phyloP scores from a whole-genome alignment of 176 grass and related monocot species.

The Aechmea fasciata region DNA sequence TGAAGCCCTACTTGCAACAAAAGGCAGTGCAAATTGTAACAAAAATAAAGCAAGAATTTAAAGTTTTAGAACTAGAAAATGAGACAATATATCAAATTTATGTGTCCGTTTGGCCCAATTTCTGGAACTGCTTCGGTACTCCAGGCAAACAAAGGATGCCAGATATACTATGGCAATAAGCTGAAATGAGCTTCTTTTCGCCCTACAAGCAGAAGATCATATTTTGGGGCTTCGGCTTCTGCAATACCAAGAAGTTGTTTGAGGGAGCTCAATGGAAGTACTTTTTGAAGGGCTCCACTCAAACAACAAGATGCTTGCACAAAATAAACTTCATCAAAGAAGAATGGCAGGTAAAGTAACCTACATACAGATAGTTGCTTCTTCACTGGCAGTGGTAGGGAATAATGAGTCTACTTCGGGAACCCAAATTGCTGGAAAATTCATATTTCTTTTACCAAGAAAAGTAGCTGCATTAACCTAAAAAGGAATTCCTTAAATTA shows the following conservation, averaged over 20 bases:
- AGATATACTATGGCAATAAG: no score
- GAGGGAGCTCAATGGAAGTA: no score
- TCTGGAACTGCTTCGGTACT: no score
- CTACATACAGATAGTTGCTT: slow-evolving; percentile 34
- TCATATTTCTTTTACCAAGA: slow-evolving; percentile 23
- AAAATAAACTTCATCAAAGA: neutral
- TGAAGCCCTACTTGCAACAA: slow-evolving; percentile 29
- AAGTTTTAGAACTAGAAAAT: neutral
- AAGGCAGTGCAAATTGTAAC: neutral
- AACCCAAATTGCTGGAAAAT: slow-evolving; percentile 18
- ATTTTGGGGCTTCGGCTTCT: no score
- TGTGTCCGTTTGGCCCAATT: no score
- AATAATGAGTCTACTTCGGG: slow-evolving; percentile 30
- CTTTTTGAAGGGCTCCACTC: no score
- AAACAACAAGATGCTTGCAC: neutral
- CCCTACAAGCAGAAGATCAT: no score
- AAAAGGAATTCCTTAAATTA: slow-evolving; percentile 14
- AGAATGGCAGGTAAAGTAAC: slow-evolving; percentile 13
- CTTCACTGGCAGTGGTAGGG: slow-evolving; percentile 15
- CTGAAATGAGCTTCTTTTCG: no score
- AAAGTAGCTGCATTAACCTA: slow-evolving; percentile 38
- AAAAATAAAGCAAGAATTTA: neutral
- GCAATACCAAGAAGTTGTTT: no score
- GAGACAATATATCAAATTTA: neutral
- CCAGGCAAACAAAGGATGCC: no score